Conservation (phyloP, 1,284 basidiomycete genomes). For the Xanthoconium separans region DNA sequence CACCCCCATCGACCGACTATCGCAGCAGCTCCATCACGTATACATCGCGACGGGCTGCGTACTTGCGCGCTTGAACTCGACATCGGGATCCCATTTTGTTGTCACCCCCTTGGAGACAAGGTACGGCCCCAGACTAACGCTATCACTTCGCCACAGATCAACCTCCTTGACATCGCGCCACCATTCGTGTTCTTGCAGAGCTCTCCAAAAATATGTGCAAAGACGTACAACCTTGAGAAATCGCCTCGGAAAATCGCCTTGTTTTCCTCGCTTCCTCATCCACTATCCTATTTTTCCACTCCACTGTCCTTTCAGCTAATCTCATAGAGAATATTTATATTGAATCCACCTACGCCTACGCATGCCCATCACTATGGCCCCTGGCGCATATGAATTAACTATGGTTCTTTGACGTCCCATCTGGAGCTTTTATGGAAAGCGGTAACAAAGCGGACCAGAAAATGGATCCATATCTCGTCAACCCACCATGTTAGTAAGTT, state of each 20-base stretch:
- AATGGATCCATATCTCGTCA: slow-evolving; percentile 2
- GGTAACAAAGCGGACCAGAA: slow-evolving; percentile 6
- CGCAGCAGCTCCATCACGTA: slow-evolving; percentile 9
- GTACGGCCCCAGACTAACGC: slow-evolving; percentile 5
- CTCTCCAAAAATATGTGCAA: not conserved
- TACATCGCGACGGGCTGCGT: not conserved
- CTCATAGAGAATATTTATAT: not conserved
- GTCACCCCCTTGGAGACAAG: slow-evolving; percentile 17
- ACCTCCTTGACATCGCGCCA: not conserved
- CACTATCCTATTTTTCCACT: slow-evolving; percentile 4
- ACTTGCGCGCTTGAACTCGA: slow-evolving; percentile 4
- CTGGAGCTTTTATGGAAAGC: slow-evolving; percentile 6
- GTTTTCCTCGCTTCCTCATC: not conserved
- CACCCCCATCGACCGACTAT: slow-evolving; percentile 6
- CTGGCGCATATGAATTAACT: slow-evolving; percentile 25
- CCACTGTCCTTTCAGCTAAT: not conserved
- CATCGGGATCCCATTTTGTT: not conserved
- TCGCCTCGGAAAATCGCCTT: not conserved
- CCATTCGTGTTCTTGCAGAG: not conserved
- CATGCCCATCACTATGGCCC: slow-evolving; percentile 20
- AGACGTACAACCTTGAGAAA: slow-evolving; percentile 1
- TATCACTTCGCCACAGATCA: slow-evolving; percentile 7
- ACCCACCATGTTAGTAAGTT: not conserved
- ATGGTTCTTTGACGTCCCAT: slow-evolving; percentile 15
- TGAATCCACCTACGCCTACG: slow-evolving; percentile 4